Evolutionary conservation across 192 early-diverging fungal genomes (phyloP).

Genomic region (Lunasporangiospora selenospora): DNA sequence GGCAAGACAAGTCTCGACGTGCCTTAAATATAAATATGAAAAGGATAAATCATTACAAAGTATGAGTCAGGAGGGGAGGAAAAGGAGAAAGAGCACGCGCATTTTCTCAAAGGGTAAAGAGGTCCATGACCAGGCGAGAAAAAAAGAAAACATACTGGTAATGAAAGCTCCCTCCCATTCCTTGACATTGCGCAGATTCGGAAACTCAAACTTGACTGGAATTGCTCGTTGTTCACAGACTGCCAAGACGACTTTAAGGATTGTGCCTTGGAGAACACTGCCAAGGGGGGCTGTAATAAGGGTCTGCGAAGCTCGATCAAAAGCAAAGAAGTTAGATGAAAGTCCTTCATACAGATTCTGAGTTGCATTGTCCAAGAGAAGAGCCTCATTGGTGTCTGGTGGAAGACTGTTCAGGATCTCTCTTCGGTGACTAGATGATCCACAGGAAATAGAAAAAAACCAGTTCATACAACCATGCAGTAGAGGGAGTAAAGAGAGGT

Average conservation of each 20-base stretch:
- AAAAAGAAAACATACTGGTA: slow-evolving; percentile 54
- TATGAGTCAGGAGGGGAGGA: not conserved
- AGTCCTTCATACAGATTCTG: slow-evolving; percentile 73
- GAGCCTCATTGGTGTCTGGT: slow-evolving; percentile 64
- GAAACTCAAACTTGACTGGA: slow-evolving; percentile 59
- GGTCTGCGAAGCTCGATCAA: slow-evolving; percentile 32
- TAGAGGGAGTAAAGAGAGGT: too few species aligned
- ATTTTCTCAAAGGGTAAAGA: not conserved
- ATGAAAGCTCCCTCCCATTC: slow-evolving; percentile 75
- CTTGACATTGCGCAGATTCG: slow-evolving; percentile 52
- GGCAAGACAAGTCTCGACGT: slow-evolving; percentile 62
- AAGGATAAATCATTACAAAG: not conserved
- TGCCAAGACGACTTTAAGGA: slow-evolving; percentile 62
- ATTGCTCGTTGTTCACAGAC: slow-evolving; percentile 64
- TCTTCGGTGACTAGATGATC: slow-evolving; percentile 55
- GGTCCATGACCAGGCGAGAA: not conserved
- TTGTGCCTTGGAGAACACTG: slow-evolving; percentile 67
- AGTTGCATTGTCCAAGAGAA: slow-evolving; percentile 60
- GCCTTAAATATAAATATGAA: slow-evolving; percentile 43
- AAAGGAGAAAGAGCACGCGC: not conserved
- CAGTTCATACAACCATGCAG: too few species aligned
- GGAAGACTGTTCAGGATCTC: slow-evolving; percentile 43
- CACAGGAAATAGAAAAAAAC: not conserved
- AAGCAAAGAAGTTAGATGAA: slow-evolving; percentile 71
- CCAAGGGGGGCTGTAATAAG: slow-evolving; percentile 62